Evolutionary conservation across 116 monocot species (phyloP), one percentile per base, ranked within the genome.

Genomic region (Cymodocea nodosa): DNA sequence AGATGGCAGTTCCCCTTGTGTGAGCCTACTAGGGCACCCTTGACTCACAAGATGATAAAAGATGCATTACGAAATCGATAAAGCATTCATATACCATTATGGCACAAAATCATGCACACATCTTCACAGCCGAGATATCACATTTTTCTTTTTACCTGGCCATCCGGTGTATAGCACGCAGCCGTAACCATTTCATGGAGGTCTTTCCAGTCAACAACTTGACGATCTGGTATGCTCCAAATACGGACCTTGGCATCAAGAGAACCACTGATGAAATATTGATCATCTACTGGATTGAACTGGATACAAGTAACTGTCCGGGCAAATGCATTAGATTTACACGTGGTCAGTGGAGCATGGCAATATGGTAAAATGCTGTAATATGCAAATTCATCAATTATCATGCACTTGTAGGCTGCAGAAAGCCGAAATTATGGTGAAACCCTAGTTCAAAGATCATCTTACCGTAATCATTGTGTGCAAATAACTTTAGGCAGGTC

Each of bases 151-250:
- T n/a, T 36, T 73, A 93, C 93, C 88, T 93, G 88, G 30, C 91
- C 97, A 73, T 91, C 88, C 25, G 97, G 97, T 4, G 97, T 91
- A 73, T 88, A 97, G 51, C 87, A 84, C 13, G 73, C 75, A 18
- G 97, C 97, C 11, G 97, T 97, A 57, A 97, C 88, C 92, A 97
- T 97, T 71, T 97, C 97, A 71, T 81, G 83, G 25, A 97, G 82
- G 68, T 97, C 91, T 16, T 48, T 83, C 87, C 88, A 97, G 76
- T 97, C 85, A 69, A 91, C 79, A 22, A 97, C 97, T 39, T 86
- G 83, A 44, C 80, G 87, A 70, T 91, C 85, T 30, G 80, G 88
- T 54, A 91, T 75, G 68, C 84, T 97, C 97, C 97, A 97, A 60
- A 97, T 82, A 12, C 97, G 79, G 53, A 85, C 88, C 78, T 97